phyloP scores from a whole-genome alignment of 1,139 yeast genomes.

The Tardiomyces blankii region DNA sequence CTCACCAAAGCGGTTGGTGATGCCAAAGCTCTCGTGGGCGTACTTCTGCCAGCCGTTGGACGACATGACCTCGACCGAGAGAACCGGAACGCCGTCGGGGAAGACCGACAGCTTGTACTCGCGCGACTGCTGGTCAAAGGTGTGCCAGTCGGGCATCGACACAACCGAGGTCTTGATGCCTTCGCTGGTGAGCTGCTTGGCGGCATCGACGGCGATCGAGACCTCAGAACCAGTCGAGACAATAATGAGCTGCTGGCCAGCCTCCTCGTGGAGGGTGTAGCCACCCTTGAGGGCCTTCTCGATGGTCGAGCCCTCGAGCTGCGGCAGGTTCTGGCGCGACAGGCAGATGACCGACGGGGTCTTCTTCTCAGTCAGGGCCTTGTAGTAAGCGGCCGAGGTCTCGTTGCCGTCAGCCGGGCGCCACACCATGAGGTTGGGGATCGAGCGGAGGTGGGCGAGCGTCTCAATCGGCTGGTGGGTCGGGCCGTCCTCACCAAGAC shows the following conservation, averaged over 20 bases:
- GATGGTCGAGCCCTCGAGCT: constrained; percentile 83
- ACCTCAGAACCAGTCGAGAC: constrained; percentile 98
- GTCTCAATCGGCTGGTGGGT: constrained; percentile 99
- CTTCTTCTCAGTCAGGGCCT: constrained; percentile 55
- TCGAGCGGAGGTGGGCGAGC: constrained; percentile 93
- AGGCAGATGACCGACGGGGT: constrained; percentile 90
- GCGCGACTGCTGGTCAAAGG: constrained; percentile 73
- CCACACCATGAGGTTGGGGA: constrained; percentile 94
- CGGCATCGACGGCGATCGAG: constrained; percentile 68
- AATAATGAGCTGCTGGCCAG: constrained; percentile 64
- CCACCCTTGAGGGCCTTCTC: constrained; percentile 97
- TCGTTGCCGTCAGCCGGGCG: constrained; percentile 99
- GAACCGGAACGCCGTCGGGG: constrained; percentile 90
- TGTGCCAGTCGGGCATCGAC: constrained; percentile 85
- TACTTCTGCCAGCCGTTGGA: constrained; percentile 92
- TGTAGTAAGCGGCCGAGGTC: constrained; percentile 90
- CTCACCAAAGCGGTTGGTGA: constrained; percentile 85
- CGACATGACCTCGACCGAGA: constrained; percentile 91
- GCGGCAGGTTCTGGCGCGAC: constrained; percentile 97
- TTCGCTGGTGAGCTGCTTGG: constrained; percentile 51
- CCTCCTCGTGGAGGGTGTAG: constrained; percentile 53
- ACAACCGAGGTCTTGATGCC: constrained; percentile 77
- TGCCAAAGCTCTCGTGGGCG: constrained; percentile 94
- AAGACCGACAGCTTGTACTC: constrained; percentile 77
- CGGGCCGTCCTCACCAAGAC: constrained; percentile 99